Evolutionary conservation across 495 filamentous ascomycete genomes (phyloP).

Genomic region (Trichoderma erinaceum): DNA sequence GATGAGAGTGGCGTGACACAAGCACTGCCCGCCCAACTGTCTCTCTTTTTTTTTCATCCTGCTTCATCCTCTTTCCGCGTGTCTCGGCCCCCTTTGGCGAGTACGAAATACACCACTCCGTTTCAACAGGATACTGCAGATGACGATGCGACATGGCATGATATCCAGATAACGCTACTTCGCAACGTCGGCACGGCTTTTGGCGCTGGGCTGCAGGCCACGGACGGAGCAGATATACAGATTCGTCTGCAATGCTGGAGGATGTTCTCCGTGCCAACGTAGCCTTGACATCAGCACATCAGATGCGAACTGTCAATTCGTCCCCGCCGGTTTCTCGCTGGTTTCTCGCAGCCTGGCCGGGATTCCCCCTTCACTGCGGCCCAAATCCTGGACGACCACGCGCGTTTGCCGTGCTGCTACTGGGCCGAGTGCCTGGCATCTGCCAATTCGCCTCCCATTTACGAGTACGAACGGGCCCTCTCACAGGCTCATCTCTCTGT

Average conservation of each 20-base stretch:
- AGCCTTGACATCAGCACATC: too few relatives aligned
- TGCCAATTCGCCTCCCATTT: not conserved
- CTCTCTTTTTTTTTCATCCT: not conserved
- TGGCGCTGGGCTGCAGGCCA: too few relatives aligned
- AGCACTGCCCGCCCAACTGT: not conserved
- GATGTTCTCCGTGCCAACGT: too few relatives aligned
- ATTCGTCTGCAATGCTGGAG: too few relatives aligned
- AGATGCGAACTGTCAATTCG: too few relatives aligned
- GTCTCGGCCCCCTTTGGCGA: not conserved
- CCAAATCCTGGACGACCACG: not conserved
- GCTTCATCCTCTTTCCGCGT: not conserved
- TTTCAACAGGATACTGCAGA: too few relatives aligned
- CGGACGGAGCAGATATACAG: too few relatives aligned
- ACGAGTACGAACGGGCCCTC: not conserved
- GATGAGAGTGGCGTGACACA: too few relatives aligned
- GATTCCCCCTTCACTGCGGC: not conserved
- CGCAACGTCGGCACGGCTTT: too few relatives aligned
- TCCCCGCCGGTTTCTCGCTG: not conserved
- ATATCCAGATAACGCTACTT: not conserved
- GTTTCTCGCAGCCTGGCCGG: not conserved
- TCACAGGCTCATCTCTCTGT: not conserved
- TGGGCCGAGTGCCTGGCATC: not conserved
- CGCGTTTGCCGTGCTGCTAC: not conserved
- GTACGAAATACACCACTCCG: not conserved
- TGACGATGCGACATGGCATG: not conserved